These are phyloP conservation scores for Chlorociboria aeruginascens DNA, from an alignment of 495 filamentous ascomycete genomes.

Conservation along the genomic window DNA sequence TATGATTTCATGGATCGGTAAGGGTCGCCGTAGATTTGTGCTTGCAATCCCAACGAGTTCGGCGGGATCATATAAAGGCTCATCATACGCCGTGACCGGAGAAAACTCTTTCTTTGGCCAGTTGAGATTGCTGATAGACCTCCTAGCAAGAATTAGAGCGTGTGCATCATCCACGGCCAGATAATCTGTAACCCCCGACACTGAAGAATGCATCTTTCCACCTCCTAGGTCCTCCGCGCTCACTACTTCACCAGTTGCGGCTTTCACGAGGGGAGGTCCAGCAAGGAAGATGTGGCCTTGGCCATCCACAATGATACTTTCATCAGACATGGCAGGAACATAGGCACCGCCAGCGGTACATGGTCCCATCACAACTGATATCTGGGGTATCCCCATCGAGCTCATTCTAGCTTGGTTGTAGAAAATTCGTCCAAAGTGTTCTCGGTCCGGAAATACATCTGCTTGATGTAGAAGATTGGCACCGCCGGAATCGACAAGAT, in stretches of 20 bases:
- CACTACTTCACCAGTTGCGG: conserved; percentile 89
- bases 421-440: conserved; percentile 96
- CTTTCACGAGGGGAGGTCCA: conserved; percentile 90
- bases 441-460: conserved; percentile 89
- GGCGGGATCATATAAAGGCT: conserved; percentile 69
- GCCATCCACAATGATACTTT: conserved; percentile 89
- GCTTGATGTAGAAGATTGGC: conserved; percentile 94
- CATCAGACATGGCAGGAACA: conserved; percentile 94
- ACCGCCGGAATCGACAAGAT: conserved; percentile 92
- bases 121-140: conserved; percentile 81
- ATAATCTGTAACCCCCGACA: conserved; percentile 94
- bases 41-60: conserved; percentile 84
- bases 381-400: conserved; percentile 76
- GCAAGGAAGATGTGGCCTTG: conserved; percentile 96
- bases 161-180: conserved; percentile 91
- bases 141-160: conserved; percentile 73
- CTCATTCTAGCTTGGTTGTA: conserved; percentile 97
- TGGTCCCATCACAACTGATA: conserved; percentile 95
- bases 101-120: conserved; percentile 40
- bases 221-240: conserved; percentile 89
- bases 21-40: conserved; percentile 72
- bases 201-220: conserved; percentile 79
- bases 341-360: conserved; percentile 95
- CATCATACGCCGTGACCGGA: conserved; percentile 27
- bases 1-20: conserved; percentile 83